Percentiles rank a stretch among this genome's conserved stretches.
Conservation (phyloP, 2,329 filamentous ascomycete species). For the Fusarium sarcochroum region DNA sequence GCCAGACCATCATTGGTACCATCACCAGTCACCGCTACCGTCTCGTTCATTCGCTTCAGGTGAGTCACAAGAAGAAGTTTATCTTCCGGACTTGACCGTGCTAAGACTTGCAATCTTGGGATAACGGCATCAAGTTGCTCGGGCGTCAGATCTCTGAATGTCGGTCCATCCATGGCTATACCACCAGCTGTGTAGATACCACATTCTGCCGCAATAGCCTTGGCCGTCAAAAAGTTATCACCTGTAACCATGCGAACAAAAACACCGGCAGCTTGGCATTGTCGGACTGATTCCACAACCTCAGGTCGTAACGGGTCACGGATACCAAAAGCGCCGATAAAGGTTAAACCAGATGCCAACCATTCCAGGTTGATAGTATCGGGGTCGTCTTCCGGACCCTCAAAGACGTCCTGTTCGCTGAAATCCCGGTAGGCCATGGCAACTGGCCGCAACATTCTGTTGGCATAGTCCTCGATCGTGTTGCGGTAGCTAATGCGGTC, state of each 20-base stretch:
- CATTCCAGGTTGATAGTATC: constrained; percentile 55
- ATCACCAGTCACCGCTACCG: constrained; percentile 75
- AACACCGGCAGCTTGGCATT: constrained; percentile 73
- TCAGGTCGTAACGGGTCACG: constrained; percentile 73
- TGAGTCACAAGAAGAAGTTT: constrained; percentile 69
- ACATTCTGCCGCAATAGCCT: constrained; percentile 74
- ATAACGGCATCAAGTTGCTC: constrained; percentile 67
- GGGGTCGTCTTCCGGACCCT: constrained; percentile 57
- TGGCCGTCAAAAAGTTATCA: constrained; percentile 69
- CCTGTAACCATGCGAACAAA: constrained; percentile 73
- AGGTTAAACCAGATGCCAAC: constrained; percentile 73
- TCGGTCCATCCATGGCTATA: constrained; percentile 76
- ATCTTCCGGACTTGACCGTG: constrained; percentile 72
- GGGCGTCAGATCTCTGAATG: constrained; percentile 69
- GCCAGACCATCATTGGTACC: constrained; percentile 77
- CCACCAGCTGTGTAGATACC: constrained; percentile 73
- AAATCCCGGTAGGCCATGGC: constrained; percentile 82
- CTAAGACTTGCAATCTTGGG: constrained; percentile 65
- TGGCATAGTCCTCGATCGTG: constrained; percentile 68
- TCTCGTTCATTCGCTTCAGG: constrained; percentile 69
- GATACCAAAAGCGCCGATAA: constrained; percentile 77
- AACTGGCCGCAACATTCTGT: constrained; percentile 80
- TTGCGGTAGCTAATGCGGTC: constrained; percentile 52
- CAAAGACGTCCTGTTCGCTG: constrained; percentile 75
- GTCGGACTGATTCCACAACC: constrained; percentile 70